A percentile compares a stretch with the other conserved stretches of the same genome.
Conservation (phyloP, 2,329 filamentous ascomycete species). For the Colletotrichum tropicale region DNA sequence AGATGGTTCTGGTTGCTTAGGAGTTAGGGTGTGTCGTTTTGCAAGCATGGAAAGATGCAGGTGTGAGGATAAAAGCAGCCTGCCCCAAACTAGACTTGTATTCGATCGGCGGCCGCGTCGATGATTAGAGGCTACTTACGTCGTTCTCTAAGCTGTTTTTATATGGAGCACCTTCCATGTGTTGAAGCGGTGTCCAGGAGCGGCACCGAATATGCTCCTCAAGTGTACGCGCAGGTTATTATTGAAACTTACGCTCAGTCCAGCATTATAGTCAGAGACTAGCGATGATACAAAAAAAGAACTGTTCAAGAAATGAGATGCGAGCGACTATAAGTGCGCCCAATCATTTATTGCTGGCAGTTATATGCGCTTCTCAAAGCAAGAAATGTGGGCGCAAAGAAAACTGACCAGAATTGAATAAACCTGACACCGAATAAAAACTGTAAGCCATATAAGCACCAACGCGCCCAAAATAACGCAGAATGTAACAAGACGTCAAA, state of each 20-base stretch:
- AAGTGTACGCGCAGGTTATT: background rate
- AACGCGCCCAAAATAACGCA: fast-evolving
- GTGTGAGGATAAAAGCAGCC: background rate
- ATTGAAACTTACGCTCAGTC: fast-evolving
- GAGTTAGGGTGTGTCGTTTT: background rate
- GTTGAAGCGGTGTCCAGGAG: background rate
- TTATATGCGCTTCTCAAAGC: background rate
- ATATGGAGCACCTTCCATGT: fast-evolving
- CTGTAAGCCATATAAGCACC: background rate
- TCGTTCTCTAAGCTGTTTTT: background rate
- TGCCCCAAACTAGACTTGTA: fast-evolving
- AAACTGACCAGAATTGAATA: background rate
- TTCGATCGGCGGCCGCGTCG: background rate
- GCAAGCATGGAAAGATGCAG: fast-evolving
- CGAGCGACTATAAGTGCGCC: fast-evolving
- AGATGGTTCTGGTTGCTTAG: background rate
- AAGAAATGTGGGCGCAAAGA: background rate
- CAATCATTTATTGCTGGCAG: fast-evolving
- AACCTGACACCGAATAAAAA: no score
- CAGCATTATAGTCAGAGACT: fast-evolving
- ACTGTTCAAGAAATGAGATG: no score
- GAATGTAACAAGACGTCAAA: background rate
- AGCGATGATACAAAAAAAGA: no score
- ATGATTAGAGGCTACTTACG: fast-evolving
- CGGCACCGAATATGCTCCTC: background rate